Conservation (phyloP, 306 rosid species). For the Mimosa pudica region DNA sequence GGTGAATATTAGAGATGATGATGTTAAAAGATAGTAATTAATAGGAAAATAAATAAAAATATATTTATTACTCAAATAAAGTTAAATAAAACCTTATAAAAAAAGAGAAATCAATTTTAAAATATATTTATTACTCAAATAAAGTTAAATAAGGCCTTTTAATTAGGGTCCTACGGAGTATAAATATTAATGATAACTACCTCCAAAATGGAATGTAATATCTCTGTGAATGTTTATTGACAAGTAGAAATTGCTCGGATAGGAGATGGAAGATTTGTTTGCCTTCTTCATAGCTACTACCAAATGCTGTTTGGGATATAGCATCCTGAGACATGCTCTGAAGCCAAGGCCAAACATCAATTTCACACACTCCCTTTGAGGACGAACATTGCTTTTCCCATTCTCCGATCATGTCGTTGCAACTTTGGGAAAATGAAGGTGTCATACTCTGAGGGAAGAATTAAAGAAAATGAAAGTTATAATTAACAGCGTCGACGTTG, state of each 20-base stretch:
- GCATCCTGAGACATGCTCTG: neutral
- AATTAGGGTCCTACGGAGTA: too few species aligned
- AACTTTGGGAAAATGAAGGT: neutral
- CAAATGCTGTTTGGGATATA: too few species aligned
- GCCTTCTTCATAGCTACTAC: too few species aligned
- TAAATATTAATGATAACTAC: neutral
- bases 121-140: too few species aligned
- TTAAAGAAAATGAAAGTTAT: neutral
- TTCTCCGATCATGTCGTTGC: neutral
- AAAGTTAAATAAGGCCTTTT: too few species aligned
- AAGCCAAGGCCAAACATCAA: neutral
- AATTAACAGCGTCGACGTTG: neutral
- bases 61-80: too few species aligned
- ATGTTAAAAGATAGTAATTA: too few species aligned
- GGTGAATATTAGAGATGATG: too few species aligned
- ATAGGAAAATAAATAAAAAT: too few species aligned
- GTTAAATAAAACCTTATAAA: too few species aligned
- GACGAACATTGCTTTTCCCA: neutral
- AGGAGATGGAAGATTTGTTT: constrained; percentile 31
- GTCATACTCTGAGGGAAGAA: neutral
- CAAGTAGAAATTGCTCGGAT: neutral
- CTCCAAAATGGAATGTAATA: constrained; percentile 40
- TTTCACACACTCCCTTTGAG: constrained; percentile 17
- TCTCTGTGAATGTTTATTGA: neutral
- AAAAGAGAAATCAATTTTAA: too few species aligned